phyloP scores from a whole-genome alignment of 1,284 basidiomycete species.

The Pyrrhoderma lamaoense region DNA sequence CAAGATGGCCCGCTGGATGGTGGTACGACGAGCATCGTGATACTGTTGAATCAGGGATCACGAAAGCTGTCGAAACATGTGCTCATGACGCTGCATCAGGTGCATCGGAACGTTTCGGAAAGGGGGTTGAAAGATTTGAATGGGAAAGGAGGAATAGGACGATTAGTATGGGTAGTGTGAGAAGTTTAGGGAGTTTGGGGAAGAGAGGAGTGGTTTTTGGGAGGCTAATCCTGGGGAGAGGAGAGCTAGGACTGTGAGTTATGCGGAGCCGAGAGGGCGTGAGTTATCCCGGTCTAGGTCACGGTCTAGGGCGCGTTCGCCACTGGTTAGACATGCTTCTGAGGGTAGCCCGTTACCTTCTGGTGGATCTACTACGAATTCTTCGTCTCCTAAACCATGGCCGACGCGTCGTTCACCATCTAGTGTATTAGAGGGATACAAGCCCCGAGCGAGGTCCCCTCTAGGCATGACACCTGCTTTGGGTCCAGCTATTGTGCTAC shows the following conservation, averaged over 20 bases:
- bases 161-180: not conserved
- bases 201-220: not conserved
- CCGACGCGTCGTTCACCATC: slow-evolving; percentile 4
- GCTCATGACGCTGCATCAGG: slow-evolving; percentile 6
- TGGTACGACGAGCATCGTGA: slow-evolving; percentile 10
- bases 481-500: slow-evolving; percentile 9
- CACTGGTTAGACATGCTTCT: not conserved
- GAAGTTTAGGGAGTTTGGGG: not conserved
- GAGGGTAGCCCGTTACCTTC: not conserved
- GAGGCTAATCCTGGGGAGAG: not conserved
- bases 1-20: slow-evolving; percentile 15
- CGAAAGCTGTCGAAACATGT: slow-evolving; percentile 7
- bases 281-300: slow-evolving; percentile 6
- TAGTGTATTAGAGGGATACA: not conserved
- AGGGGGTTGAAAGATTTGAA: slow-evolving; percentile 1
- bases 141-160: slow-evolving; percentile 1
- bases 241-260: not conserved
- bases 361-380: not conserved
- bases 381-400: slow-evolving; percentile 5
- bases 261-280: slow-evolving; percentile 7
- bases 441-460: slow-evolving; percentile 14
- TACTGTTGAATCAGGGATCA: not conserved
- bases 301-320: not conserved
- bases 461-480: slow-evolving; percentile 7
- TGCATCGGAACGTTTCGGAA: not conserved